Evolutionary conservation across 164 flowering plant species (phyloP), one percentile per base, ranked within the genome.

Genomic region (Santalum album): DNA sequence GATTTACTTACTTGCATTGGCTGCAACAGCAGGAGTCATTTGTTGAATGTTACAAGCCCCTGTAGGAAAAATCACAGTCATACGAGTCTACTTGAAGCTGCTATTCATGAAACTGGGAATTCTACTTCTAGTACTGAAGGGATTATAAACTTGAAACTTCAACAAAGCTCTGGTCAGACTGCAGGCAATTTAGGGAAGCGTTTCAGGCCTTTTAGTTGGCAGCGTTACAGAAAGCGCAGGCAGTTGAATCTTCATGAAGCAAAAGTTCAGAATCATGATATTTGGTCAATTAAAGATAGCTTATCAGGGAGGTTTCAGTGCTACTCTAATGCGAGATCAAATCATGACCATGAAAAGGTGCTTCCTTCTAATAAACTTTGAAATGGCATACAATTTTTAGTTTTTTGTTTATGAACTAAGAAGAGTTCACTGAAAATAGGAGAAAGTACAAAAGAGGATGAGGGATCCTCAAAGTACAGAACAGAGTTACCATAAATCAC

Each of bases 151-250:
- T 58, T 22, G 45, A 49, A 53, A 55, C 20, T 38, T 36, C 39
- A 53, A 47, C 36, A 23, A 24, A 49, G 42, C 51, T 58, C 65
- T 29, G 53, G 32, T 16, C 54, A 35, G 55, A 27, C 17, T 53
- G 10, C 29, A 32, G 16, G 10, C 18, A 67, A 53, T 7, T 43
- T 51, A 23, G 53, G 46, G 49, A 83, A 83, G 78, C 76, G 63
- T 42, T 49, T 2, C 39, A 72, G 81, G 54, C 60, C 56, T 26
- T 71, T 53, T 61, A 55, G 71, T 36, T 79, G 80, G 84, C 81
- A 77, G 67, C 78, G 83, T 15, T 55, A 55, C 7, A 71, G 68
- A 63, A 78, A 72, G 56, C 65, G 64, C 15, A 72, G 61, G 65
- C 56, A 49, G 40, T 17, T 65, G 29, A 45, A 52, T 48, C 34